phyloP scores from a whole-genome alignment of 2,329 filamentous ascomycete genomes.

The Neofusicoccum cordaticola region DNA sequence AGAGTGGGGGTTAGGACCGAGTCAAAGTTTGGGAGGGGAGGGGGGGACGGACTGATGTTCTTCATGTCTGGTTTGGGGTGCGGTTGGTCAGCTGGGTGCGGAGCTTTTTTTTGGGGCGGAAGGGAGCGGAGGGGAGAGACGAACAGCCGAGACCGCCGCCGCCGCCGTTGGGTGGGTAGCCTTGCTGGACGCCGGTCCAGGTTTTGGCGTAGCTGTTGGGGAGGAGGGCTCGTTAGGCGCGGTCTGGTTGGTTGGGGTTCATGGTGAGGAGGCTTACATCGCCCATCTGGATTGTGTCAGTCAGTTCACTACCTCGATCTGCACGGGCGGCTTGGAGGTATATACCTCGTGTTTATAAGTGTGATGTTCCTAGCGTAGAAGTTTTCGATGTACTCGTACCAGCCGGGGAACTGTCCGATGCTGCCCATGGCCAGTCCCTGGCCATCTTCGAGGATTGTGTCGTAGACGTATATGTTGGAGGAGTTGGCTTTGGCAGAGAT shows the following conservation, averaged over 20 bases:
- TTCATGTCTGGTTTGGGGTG: background rate
- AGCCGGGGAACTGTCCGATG: conserved; percentile 54
- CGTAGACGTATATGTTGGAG: conserved; percentile 52
- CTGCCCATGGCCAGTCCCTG: conserved; percentile 57
- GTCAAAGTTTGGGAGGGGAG: background rate
- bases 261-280: background rate
- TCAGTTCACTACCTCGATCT: background rate
- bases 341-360: background rate
- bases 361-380: conserved; percentile 4
- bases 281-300: background rate
- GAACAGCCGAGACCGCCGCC: conserved; percentile 7
- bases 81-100: too few species aligned
- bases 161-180: conserved; percentile 9
- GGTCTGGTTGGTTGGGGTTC: too few species aligned
- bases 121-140: background rate
- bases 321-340: background rate
- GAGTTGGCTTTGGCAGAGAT: conserved; percentile 57
- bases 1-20: background rate
- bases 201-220: conserved; percentile 8
- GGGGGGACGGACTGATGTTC: background rate
- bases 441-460: conserved; percentile 51
- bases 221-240: background rate
- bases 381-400: conserved; percentile 48
- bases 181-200: conserved; percentile 3
- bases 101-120: too few species aligned